Conservation (phyloP, 176 grass and related monocot genomes). For the Oryza meridionalis region DNA sequence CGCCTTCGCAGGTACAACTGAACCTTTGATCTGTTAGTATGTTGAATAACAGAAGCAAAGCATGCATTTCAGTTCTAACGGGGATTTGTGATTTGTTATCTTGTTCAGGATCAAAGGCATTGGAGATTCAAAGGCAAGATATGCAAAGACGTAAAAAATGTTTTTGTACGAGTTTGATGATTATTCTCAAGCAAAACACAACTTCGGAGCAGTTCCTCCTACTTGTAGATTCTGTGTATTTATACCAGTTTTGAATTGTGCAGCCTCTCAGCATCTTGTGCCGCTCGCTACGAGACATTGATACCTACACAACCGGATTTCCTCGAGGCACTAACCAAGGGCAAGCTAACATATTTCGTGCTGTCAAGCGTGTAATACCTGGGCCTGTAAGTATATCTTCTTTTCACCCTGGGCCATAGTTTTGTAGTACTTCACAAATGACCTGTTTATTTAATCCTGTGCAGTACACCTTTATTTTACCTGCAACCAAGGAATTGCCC, state of each 20-base stretch:
- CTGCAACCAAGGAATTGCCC: constrained; percentile 81
- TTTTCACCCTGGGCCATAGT: constrained; percentile 19
- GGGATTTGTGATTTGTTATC: constrained; percentile 24
- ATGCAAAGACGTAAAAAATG: constrained; percentile 11
- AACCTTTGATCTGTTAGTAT: constrained; percentile 20
- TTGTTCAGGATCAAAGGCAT: constrained; percentile 84
- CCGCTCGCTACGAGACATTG: constrained; percentile 70
- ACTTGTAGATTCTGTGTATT: neutral
- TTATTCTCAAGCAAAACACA: constrained; percentile 3
- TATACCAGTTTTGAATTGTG: constrained; percentile 42
- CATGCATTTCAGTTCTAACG: constrained; percentile 3
- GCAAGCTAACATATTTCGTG: constrained; percentile 74
- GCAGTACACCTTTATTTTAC: constrained; percentile 98
- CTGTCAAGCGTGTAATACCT: constrained; percentile 83
- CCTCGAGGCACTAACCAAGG: constrained; percentile 81
- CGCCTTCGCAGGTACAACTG: constrained; percentile 68
- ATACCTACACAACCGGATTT: constrained; percentile 90
- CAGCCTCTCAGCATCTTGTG: constrained; percentile 93
- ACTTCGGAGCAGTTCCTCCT: neutral
- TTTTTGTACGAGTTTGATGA: constrained; percentile 25
- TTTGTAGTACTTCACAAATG: constrained; percentile 37
- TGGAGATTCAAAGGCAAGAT: constrained; percentile 75
- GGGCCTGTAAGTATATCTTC: constrained; percentile 75
- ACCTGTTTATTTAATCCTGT: constrained; percentile 35
- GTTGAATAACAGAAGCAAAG: neutral